Percentiles rank a stretch among this genome's conserved stretches.
phyloP scores from a whole-genome alignment of 345 rosid genomes.

The Bruguiera sexangula region DNA sequence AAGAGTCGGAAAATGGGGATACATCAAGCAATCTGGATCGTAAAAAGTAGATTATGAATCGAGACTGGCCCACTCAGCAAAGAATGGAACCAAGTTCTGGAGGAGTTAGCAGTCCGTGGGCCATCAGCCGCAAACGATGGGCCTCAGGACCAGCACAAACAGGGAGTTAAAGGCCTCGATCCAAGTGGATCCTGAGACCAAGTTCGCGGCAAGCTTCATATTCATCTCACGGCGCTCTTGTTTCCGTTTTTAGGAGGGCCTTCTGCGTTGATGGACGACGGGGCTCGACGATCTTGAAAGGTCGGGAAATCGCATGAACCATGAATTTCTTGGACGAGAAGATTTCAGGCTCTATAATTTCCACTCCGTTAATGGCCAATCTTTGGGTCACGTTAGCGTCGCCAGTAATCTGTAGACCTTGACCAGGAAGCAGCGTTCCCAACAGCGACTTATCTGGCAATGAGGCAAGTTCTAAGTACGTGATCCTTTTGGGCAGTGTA shows the following conservation, averaged over 20 bases:
- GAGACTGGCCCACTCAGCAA: no score
- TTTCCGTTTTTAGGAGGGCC: background rate
- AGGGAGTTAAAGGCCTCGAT: no score
- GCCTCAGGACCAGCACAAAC: no score
- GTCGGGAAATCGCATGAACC: constrained; percentile 56
- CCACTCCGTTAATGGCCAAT: constrained; percentile 45
- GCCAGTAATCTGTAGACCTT: constrained; percentile 36
- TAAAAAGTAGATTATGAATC: no score
- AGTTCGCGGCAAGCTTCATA: no score
- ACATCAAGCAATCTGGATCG: no score
- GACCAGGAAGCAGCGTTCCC: constrained; percentile 46
- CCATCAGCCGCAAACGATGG: no score
- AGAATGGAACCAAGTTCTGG: no score
- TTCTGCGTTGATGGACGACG: constrained; percentile 12
- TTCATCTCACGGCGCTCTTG: no score
- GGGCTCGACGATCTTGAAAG: constrained; percentile 31
- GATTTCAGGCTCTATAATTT: constrained; percentile 52
- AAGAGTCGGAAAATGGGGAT: no score
- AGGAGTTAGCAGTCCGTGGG: no score
- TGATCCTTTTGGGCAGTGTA: constrained; percentile 43
- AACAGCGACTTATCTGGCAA: constrained; percentile 42
- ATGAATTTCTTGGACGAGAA: constrained; percentile 43
- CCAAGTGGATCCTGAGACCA: no score
- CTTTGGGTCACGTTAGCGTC: constrained; percentile 19
- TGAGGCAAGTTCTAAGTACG: constrained; percentile 36